A percentile compares a stretch with the other conserved stretches of the same genome.
phyloP scores from a whole-genome alignment of 2,329 filamentous ascomycete species.

The Emmonsia crescens region DNA sequence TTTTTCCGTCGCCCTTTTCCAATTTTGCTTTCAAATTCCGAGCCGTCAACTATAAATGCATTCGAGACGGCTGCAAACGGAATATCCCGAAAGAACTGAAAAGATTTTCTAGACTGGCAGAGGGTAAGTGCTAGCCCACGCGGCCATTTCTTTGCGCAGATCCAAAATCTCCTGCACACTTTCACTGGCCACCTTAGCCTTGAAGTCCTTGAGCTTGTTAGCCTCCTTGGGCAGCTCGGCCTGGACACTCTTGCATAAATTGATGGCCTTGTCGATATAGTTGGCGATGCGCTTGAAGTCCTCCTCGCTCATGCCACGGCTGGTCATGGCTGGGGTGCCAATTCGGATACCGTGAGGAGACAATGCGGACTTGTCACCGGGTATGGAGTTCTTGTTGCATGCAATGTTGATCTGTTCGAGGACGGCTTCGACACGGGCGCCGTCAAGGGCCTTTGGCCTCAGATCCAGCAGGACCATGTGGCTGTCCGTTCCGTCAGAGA shows the following conservation, averaged over 20 bases:
- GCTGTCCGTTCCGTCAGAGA: slow-evolving; percentile 92
- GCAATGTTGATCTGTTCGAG: slow-evolving; percentile 98
- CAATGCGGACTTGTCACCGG: slow-evolving; percentile 92
- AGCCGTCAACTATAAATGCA: neutral
- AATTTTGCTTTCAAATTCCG: neutral
- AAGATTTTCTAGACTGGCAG: slow-evolving; percentile 51
- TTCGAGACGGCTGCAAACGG: neutral
- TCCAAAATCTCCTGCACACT: slow-evolving; percentile 70
- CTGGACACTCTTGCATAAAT: slow-evolving; percentile 84
- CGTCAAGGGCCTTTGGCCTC: slow-evolving; percentile 78
- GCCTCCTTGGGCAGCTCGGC: slow-evolving; percentile 78
- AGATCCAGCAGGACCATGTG: slow-evolving; percentile 90
- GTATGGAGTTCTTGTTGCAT: slow-evolving; percentile 99
- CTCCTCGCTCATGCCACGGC: slow-evolving; percentile 79
- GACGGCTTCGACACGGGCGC: slow-evolving; percentile 84
- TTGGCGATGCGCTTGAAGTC: slow-evolving; percentile 83
- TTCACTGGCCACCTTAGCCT: slow-evolving; percentile 73
- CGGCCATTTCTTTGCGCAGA: slow-evolving; percentile 78
- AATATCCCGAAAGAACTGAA: neutral
- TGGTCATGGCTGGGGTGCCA: slow-evolving; percentile 95
- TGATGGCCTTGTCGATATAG: slow-evolving; percentile 85
- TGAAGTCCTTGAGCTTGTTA: slow-evolving; percentile 99
- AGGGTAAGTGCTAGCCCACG: slow-evolving; percentile 83
- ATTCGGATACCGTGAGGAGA: slow-evolving; percentile 93
- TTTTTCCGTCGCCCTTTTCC: slow-evolving; percentile 2